Conservation (phyloP, 2,329 filamentous ascomycete genomes). For the Aulographum hederae region DNA sequence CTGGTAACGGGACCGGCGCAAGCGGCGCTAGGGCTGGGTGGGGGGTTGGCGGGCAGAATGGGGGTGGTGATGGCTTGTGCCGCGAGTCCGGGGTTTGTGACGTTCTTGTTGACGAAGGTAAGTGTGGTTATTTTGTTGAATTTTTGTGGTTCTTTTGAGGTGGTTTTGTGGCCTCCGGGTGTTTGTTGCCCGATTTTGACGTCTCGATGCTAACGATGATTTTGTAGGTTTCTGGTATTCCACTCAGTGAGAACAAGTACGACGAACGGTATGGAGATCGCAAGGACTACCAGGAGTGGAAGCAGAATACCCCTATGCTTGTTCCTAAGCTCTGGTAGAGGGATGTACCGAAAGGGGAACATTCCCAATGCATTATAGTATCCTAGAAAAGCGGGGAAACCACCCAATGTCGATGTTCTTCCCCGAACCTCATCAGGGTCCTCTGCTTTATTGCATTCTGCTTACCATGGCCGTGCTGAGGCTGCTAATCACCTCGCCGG, state of each 20-base stretch:
- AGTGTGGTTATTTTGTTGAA: conserved; percentile 11
- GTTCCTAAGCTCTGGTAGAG: conserved; percentile 44
- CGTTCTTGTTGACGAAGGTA: conserved; percentile 44
- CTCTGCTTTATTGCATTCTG: too few relatives aligned
- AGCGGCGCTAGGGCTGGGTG: conserved; percentile 36
- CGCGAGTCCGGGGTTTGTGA: conserved; percentile 45
- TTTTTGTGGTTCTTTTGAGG: conserved; percentile 2
- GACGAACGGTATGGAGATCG: conserved; percentile 43
- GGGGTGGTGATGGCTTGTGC: conserved; percentile 32
- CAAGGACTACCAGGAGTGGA: conserved; percentile 51
- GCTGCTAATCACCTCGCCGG: too few relatives aligned
- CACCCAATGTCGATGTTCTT: too few relatives aligned
- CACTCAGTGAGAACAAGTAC: conserved; percentile 51
- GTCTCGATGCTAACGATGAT: conserved; percentile 2
- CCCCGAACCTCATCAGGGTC: too few relatives aligned
- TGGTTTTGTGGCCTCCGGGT: too few relatives aligned
- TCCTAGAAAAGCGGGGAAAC: too few relatives aligned
- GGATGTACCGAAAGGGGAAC: too few relatives aligned
- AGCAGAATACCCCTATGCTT: conserved; percentile 45
- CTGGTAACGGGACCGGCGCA: conserved; percentile 36
- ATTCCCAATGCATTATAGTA: too few relatives aligned
- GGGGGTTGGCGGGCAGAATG: conserved; percentile 21
- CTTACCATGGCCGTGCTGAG: too few relatives aligned
- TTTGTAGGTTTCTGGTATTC: conserved; percentile 31
- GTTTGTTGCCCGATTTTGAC: too few relatives aligned